A percentile compares a stretch with the other conserved stretches of the same genome.
These are phyloP conservation scores for Penicillium dipodomyicola DNA, from an alignment of 495 filamentous ascomycete genomes.

Conservation along the genomic window DNA sequence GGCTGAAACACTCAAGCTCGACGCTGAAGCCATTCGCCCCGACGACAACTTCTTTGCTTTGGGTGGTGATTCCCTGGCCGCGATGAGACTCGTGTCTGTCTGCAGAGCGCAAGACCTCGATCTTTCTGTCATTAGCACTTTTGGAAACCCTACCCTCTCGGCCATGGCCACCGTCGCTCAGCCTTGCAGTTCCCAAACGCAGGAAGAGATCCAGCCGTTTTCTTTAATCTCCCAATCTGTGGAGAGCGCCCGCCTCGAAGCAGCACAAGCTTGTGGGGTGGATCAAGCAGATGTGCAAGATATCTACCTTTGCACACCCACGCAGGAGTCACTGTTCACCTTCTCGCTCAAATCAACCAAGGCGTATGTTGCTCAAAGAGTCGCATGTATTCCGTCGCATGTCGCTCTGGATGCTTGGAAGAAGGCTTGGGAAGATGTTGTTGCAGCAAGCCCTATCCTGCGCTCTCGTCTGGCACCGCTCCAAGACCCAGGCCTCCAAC, in stretches of 20 bases:
- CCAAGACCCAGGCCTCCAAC: slow-evolving; percentile 52
- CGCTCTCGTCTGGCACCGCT: slow-evolving; percentile 60
- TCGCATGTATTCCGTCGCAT: slow-evolving; percentile 39
- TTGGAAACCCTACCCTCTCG: slow-evolving; percentile 49
- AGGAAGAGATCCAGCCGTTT: slow-evolving; percentile 28
- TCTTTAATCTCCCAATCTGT: slow-evolving; percentile 35
- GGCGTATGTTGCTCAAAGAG: slow-evolving; percentile 57
- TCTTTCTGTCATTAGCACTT: slow-evolving; percentile 40
- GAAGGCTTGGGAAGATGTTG: slow-evolving; percentile 49
- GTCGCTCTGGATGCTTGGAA: slow-evolving; percentile 40
- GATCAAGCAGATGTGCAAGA: slow-evolving; percentile 37
- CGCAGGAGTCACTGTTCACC: slow-evolving; percentile 63
- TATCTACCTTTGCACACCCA: slow-evolving; percentile 62
- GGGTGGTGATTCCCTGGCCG: slow-evolving; percentile 61
- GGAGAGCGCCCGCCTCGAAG: slow-evolving; percentile 32
- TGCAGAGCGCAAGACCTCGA: slow-evolving; percentile 34
- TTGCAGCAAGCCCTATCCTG: slow-evolving; percentile 50
- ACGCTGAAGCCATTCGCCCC: slow-evolving; percentile 28
- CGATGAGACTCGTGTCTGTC: slow-evolving; percentile 51
- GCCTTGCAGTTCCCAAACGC: slow-evolving; percentile 9
- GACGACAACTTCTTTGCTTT: slow-evolving; percentile 57
- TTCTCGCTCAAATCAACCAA: slow-evolving; percentile 55
- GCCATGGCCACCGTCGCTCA: slow-evolving; percentile 34
- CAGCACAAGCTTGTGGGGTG: slow-evolving; percentile 29
- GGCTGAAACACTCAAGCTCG: slow-evolving; percentile 40